Percentiles rank a stretch among this genome's conserved stretches.
Evolutionary conservation across 2,329 filamentous ascomycete genomes (phyloP).

Genomic region (Colletotrichum siamense): DNA sequence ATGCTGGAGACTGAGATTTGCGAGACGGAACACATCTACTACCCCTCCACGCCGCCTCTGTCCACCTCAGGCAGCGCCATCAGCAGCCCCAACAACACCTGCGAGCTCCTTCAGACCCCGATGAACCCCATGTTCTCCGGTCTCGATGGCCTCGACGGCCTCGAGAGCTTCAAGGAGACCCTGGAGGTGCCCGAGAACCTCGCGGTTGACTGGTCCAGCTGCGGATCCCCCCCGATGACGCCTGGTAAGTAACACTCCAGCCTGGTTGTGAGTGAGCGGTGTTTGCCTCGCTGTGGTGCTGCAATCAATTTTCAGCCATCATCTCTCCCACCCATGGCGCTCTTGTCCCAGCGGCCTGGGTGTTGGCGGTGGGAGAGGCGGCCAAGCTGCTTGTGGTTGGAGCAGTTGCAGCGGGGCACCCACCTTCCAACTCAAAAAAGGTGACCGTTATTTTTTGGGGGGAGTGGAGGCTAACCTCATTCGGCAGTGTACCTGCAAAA

Average conservation of each 20-base stretch:
- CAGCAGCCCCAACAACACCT: constrained; percentile 78
- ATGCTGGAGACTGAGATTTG: constrained; percentile 79
- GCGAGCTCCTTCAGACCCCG: constrained; percentile 81
- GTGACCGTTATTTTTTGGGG: not conserved
- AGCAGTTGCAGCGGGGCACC: constrained; percentile 6
- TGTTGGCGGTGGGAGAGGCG: not conserved
- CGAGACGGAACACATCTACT: constrained; percentile 67
- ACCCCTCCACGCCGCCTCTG: constrained; percentile 85
- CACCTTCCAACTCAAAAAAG: not conserved
- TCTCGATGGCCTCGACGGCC: constrained; percentile 62
- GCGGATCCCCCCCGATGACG: constrained; percentile 84
- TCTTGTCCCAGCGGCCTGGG: not conserved
- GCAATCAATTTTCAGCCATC: not conserved
- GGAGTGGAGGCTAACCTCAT: constrained; percentile 40
- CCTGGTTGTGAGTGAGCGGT: not conserved
- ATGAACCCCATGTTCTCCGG: constrained; percentile 80
- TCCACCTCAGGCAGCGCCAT: constrained; percentile 85
- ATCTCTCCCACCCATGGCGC: not conserved
- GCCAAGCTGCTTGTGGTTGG: not conserved
- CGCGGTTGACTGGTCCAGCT: constrained; percentile 78
- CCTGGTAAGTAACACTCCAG: constrained; percentile 71
- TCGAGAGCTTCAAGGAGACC: constrained; percentile 70
- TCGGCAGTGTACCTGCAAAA: constrained; percentile 55
- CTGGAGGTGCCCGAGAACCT: constrained; percentile 78
- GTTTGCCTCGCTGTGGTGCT: not conserved